Evolutionary conservation across 2,329 filamentous ascomycete species (phyloP).

Genomic region (Exophiala sideris): DNA sequence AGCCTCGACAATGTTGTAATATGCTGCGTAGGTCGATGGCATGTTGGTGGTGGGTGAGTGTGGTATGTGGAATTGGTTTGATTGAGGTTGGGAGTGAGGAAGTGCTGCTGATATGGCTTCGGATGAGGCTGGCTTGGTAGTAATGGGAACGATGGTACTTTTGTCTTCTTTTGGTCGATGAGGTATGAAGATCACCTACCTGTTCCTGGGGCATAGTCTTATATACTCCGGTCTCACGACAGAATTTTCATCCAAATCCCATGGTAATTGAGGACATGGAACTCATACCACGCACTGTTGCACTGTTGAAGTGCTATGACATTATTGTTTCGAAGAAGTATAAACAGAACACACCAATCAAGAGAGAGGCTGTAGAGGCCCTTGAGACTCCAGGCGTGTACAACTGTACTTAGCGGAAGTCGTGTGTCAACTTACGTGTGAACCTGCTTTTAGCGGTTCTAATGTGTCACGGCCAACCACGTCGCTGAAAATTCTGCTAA

Average conservation of each 20-base stretch:
- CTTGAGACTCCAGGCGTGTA: constrained; percentile 19
- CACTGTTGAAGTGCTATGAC: constrained; percentile 3
- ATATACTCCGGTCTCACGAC: constrained; percentile 15
- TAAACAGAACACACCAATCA: constrained; percentile 16
- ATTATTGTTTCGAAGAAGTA: constrained; percentile 8
- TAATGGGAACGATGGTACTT: constrained; percentile 2
- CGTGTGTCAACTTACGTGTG: constrained; percentile 24
- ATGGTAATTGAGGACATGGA: constrained; percentile 2
- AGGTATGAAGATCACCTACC: background rate
- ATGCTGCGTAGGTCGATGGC: constrained; percentile 23
- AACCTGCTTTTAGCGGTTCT: constrained; percentile 26
- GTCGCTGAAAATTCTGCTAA: constrained; percentile 18
- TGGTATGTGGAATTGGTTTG: background rate
- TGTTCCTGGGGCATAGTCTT: constrained; percentile 7
- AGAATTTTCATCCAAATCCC: constrained; percentile 7
- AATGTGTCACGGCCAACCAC: constrained; percentile 21
- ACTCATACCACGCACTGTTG: constrained; percentile 13
- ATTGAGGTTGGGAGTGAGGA: background rate
- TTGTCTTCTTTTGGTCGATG: constrained; percentile 3
- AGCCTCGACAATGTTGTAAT: constrained; percentile 23
- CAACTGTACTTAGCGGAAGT: constrained; percentile 24
- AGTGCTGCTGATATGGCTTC: background rate
- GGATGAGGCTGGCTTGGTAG: background rate
- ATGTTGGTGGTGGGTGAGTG: constrained; percentile 14
- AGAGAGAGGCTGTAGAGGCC: constrained; percentile 1